phyloP scores from a whole-genome alignment of 306 rosid genomes.

The Oemleria cerasiformis region DNA sequence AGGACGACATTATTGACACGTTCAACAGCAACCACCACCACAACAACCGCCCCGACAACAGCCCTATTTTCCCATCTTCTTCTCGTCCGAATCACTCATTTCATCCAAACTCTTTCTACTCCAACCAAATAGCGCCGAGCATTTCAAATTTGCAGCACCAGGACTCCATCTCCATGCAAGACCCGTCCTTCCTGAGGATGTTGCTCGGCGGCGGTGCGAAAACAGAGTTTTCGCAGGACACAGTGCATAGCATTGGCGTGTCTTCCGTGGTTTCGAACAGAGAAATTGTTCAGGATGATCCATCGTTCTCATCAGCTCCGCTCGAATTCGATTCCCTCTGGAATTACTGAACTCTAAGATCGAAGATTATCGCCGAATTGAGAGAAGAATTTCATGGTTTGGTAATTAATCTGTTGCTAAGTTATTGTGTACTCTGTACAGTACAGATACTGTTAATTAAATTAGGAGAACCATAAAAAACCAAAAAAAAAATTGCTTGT shows the following conservation, averaged over 20 bases:
- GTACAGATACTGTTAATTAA: slow-evolving; percentile 2
- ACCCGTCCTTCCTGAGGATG: slow-evolving; percentile 42
- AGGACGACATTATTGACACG: slow-evolving; percentile 28
- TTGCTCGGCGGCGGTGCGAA: slow-evolving; percentile 30
- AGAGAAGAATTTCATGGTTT: background rate
- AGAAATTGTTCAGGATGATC: slow-evolving; percentile 40
- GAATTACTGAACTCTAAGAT: slow-evolving; percentile 37
- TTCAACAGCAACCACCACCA: background rate
- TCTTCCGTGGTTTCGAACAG: slow-evolving; percentile 32
- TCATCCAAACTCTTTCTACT: background rate
- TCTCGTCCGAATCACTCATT: background rate
- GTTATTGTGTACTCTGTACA: slow-evolving; percentile 1
- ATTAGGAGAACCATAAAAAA: background rate
- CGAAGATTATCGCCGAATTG: slow-evolving; percentile 6
- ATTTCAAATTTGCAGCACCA: slow-evolving; percentile 27
- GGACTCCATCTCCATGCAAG: slow-evolving; percentile 26
- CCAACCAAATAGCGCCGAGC: slow-evolving; percentile 20
- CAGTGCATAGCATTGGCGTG: slow-evolving; percentile 37
- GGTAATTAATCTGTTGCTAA: background rate
- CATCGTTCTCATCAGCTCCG: slow-evolving; percentile 47
- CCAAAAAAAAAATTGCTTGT: background rate
- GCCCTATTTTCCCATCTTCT: slow-evolving; percentile 26
- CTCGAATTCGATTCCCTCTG: slow-evolving; percentile 46
- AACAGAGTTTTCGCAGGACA: slow-evolving; percentile 28
- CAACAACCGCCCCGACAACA: background rate